Percentiles rank a stretch among this genome's conserved stretches.
Conservation (phyloP, 306 rosid species). For the Trifolium dubium region DNA sequence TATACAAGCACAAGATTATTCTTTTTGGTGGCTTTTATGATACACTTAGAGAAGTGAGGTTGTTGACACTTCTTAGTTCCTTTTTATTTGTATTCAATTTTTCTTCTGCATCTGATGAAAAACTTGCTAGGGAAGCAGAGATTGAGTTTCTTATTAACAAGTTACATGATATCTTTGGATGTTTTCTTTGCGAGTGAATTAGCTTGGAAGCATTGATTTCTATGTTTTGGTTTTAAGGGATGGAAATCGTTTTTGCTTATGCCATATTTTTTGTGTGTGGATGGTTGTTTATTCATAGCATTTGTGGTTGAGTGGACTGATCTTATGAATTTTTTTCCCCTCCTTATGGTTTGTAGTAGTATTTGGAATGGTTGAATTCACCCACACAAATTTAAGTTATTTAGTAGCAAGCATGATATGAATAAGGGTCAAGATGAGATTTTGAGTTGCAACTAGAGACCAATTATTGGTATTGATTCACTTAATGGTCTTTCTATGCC, state of each 20-base stretch:
- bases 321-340: background rate
- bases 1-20: slow-evolving; percentile 98
- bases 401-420: no score
- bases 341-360: background rate
- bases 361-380: no score
- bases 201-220: slow-evolving; percentile 1
- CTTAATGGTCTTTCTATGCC: slow-evolving; percentile 7
- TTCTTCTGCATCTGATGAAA: slow-evolving; percentile 16
- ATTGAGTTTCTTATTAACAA: slow-evolving; percentile 22
- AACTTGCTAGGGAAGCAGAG: slow-evolving; percentile 16
- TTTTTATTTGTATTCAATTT: slow-evolving; percentile 25
- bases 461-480: slow-evolving; percentile 19
- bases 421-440: no score
- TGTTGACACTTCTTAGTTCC: slow-evolving; percentile 48
- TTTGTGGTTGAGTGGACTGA: background rate
- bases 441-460: background rate
- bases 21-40: slow-evolving; percentile 99
- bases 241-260: slow-evolving; percentile 22
- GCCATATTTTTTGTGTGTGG: slow-evolving; percentile 15
- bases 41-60: slow-evolving; percentile 99
- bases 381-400: no score
- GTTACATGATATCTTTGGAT: slow-evolving; percentile 15
- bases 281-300: slow-evolving; percentile 6
- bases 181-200: slow-evolving; percentile 28
- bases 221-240: slow-evolving; percentile 15